phyloP scores from a whole-genome alignment of 768 basidiomycete species.

The Paxillus ammoniavirescens region DNA sequence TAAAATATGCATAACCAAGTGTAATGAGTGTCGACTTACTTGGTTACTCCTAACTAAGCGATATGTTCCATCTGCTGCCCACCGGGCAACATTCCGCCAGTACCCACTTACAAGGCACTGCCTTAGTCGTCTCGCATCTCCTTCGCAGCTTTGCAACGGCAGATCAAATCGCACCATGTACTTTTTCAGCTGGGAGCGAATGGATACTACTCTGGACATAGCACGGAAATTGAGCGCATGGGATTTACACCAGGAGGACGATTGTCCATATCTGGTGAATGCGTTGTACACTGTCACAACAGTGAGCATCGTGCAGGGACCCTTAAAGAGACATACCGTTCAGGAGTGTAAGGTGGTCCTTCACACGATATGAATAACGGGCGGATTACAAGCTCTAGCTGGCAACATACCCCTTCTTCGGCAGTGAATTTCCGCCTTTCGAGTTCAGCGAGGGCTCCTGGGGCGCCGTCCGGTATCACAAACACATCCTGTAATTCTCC shows the following conservation, averaged over 20 bases:
- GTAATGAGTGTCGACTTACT: slow-evolving; percentile 41
- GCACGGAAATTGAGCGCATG: slow-evolving; percentile 94
- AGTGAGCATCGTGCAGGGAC: slow-evolving; percentile 3
- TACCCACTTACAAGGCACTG: slow-evolving; percentile 90
- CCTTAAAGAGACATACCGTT: slow-evolving; percentile 57
- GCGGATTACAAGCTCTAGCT: background rate
- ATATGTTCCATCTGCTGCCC: slow-evolving; percentile 92
- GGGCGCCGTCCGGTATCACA: slow-evolving; percentile 80
- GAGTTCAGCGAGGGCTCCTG: slow-evolving; percentile 84
- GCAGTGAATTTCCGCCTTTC: slow-evolving; percentile 96
- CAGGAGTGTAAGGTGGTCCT: slow-evolving; percentile 94
- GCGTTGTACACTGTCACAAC: slow-evolving; percentile 79
- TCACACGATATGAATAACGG: background rate
- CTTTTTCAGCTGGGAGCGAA: slow-evolving; percentile 91
- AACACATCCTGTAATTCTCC: slow-evolving; percentile 73
- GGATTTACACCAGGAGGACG: slow-evolving; percentile 89
- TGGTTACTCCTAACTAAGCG: slow-evolving; percentile 82
- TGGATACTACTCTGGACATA: slow-evolving; percentile 90
- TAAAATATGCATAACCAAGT: background rate
- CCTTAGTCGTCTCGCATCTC: slow-evolving; percentile 80
- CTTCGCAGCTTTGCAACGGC: slow-evolving; percentile 83
- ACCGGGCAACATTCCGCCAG: slow-evolving; percentile 90
- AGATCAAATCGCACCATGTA: slow-evolving; percentile 91
- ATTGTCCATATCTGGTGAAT: slow-evolving; percentile 77
- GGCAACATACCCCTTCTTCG: slow-evolving; percentile 87